Percentiles rank a stretch among this genome's conserved stretches.
Conservation (phyloP, 1,139 yeast species). For the Zhuliangozyma parablackwelliae region DNA sequence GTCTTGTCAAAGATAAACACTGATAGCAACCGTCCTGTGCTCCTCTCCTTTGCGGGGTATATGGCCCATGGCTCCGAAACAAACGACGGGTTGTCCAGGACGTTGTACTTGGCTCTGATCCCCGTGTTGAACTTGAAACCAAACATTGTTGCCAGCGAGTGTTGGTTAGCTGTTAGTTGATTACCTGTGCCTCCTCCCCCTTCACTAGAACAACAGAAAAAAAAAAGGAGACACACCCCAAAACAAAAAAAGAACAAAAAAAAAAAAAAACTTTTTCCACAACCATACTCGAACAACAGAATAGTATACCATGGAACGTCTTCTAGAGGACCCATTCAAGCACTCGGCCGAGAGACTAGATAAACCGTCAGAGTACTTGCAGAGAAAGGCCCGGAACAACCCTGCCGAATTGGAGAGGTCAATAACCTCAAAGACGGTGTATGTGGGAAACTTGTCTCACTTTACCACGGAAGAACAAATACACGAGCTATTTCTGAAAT, state of each 20-base stretch:
- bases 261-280: too few species aligned
- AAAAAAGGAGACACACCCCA: too few species aligned
- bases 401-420: slow-evolving; percentile 61
- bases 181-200: too few species aligned
- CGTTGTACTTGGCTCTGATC: slow-evolving; percentile 68
- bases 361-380: slow-evolving; percentile 70
- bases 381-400: slow-evolving; percentile 63
- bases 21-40: slow-evolving; percentile 57
- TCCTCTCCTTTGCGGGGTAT: slow-evolving; percentile 72
- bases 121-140: slow-evolving; percentile 52
- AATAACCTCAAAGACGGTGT: slow-evolving; percentile 66
- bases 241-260: too few species aligned
- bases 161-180: not conserved
- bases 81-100: slow-evolving; percentile 72
- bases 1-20: slow-evolving; percentile 88
- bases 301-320: not conserved
- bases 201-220: too few species aligned
- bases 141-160: slow-evolving; percentile 19
- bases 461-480: slow-evolving; percentile 93
- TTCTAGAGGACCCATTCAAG: slow-evolving; percentile 52
- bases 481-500: slow-evolving; percentile 74
- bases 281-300: too few species aligned
- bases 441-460: slow-evolving; percentile 80
- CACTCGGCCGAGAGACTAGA: slow-evolving; percentile 64
- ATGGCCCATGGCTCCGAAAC: slow-evolving; percentile 81